phyloP scores from a whole-genome alignment of 495 filamentous ascomycete genomes.

The Aspergillus heteromorphus region DNA sequence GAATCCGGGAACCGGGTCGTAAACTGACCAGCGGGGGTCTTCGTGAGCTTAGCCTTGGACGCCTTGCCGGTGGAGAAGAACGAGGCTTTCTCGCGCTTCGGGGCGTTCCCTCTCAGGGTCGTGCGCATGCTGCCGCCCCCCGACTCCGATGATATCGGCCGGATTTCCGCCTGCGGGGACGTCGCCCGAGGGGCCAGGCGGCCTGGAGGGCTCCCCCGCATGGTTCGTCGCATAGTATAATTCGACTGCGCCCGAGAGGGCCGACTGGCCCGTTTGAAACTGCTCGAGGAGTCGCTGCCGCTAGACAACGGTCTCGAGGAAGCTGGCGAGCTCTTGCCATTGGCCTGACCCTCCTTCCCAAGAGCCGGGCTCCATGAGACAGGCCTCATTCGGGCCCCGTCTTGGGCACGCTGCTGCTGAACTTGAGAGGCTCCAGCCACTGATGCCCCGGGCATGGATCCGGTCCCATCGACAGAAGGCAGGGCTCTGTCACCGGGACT shows the following conservation, averaged over 20 bases:
- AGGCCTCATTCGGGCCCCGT: conserved; percentile 16
- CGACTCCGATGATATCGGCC: conserved; percentile 31
- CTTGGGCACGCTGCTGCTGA: conserved; percentile 1
- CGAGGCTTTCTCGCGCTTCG: conserved; percentile 34
- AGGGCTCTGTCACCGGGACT: background rate
- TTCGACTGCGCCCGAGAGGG: conserved; percentile 29
- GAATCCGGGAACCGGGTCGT: conserved; percentile 58
- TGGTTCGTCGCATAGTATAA: conserved; percentile 51
- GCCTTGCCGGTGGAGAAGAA: conserved; percentile 45
- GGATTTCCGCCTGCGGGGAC: conserved; percentile 22
- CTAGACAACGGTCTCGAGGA: conserved; percentile 36
- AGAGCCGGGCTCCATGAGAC: conserved; percentile 24
- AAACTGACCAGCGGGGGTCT: conserved; percentile 14
- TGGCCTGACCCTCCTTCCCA: conserved; percentile 9
- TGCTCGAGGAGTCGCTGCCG: conserved; percentile 58
- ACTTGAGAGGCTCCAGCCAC: background rate
- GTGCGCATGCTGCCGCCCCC: conserved; percentile 38
- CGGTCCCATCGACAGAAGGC: background rate
- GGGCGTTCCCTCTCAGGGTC: conserved; percentile 41
- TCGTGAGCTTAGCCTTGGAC: conserved; percentile 31
- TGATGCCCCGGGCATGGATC: no score
- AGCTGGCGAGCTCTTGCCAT: conserved; percentile 4
- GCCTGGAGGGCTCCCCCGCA: conserved; percentile 38
- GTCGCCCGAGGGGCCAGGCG: conserved; percentile 20
- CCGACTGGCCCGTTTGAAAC: conserved; percentile 49